Percentiles rank a stretch among this genome's conserved stretches.
Evolutionary conservation across 23 red algal genomes (phyloP).

Genomic region (Gracilariopsis chorda): DNA sequence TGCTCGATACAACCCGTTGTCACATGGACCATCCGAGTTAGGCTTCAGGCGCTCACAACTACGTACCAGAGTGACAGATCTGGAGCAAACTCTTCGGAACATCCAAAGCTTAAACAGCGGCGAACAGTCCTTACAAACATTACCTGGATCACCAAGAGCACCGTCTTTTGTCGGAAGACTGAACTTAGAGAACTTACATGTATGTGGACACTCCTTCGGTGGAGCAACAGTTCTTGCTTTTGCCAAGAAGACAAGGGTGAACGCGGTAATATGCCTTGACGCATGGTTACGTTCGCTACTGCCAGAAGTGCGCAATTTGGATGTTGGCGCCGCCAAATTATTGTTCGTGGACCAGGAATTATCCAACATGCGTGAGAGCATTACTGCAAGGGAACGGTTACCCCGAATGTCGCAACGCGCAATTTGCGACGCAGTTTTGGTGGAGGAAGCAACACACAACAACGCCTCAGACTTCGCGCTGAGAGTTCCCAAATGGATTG

Average conservation of each 20-base stretch:
- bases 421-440: conserved; percentile 23
- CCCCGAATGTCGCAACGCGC: background rate
- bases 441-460: conserved; percentile 35
- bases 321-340: background rate
- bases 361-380: conserved; percentile 20
- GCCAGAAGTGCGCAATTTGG: background rate
- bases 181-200: conserved; percentile 6
- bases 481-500: conserved; percentile 4
- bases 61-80: conserved; percentile 18
- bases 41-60: conserved; percentile 32
- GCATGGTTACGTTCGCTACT: conserved; percentile 49
- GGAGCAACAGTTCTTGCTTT: conserved; percentile 24
- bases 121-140: background rate
- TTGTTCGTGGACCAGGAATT: conserved; percentile 40
- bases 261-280: conserved; percentile 21
- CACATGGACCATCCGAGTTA: background rate
- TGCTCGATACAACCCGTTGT: background rate
- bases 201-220: conserved; percentile 55
- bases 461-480: conserved; percentile 65
- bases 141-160: background rate
- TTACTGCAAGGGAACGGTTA: background rate
- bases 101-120: background rate
- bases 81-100: background rate
- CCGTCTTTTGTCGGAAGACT: conserved; percentile 18
- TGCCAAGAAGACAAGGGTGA: background rate